A percentile compares a stretch with the other conserved stretches of the same genome.
phyloP scores from a whole-genome alignment of 345 rosid genomes.

The Syzygium jambos region DNA sequence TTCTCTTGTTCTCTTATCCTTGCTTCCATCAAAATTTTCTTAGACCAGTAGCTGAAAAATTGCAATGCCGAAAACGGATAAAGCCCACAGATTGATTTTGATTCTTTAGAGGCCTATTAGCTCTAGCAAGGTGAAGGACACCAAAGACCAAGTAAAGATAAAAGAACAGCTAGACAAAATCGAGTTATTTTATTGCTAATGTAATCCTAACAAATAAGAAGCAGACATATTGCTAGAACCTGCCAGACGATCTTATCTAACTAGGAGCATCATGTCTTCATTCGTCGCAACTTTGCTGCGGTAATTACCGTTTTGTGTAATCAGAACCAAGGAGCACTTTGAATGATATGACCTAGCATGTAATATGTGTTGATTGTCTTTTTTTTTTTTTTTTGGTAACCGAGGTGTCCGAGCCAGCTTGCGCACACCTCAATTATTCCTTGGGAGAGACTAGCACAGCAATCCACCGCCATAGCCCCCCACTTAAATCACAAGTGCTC shows the following conservation, averaged over 20 bases:
- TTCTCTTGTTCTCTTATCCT: background rate
- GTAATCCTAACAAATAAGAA: background rate
- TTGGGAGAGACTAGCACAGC: too few species aligned
- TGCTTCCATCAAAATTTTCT: background rate
- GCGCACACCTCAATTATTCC: too few species aligned
- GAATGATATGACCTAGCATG: background rate
- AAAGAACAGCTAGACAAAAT: background rate
- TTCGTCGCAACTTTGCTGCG: background rate
- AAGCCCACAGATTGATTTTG: background rate
- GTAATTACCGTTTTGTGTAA: background rate
- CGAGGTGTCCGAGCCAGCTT: too few species aligned
- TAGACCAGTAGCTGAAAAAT: background rate
- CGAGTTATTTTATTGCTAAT: background rate
- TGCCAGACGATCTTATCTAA: background rate
- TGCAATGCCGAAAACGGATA: background rate
- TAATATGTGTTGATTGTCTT: background rate
- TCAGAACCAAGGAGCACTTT: background rate
- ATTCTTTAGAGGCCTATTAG: background rate
- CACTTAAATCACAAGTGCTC: too few species aligned
- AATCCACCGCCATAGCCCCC: too few species aligned
- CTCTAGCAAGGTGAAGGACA: background rate
- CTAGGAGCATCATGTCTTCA: background rate
- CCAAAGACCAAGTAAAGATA: background rate
- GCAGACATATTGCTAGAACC: background rate
- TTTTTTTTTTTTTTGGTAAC: too few species aligned